Base-by-base conservation (phyloP, 306 rosid species). In the cucumber (Cucumis sativus) region DNA sequence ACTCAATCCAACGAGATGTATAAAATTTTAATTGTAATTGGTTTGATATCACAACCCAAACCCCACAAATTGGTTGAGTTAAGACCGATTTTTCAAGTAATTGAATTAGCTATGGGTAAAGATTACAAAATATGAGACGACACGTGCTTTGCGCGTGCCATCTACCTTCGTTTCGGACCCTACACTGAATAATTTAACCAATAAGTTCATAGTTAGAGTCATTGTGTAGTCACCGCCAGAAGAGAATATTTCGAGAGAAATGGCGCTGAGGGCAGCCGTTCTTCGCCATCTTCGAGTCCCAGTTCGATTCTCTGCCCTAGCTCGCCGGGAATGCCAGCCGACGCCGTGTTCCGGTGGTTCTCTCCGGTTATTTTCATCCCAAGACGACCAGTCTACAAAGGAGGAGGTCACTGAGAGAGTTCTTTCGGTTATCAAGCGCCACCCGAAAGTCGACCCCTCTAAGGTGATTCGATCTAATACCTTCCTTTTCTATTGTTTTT, bases 391-490 rank as follows among this genome's bases (percentile, higher is more conserved):
- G 58, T 57, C 88, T 71, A 60, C 91, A 77, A 90, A 89, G 79
- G 87, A 86, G 40, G 92, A 90, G 74, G 97, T 95, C 76, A 77
- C 80, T 66, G 84, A 90, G 8, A 88, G 99, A 84, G 97, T 95
- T 57, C 97, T 95, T 79, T 77, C 97, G 47, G 97, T 95, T 16
- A 77, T 95, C 84, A 92, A 86, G 84, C 80, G 89, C 85, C 92
- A 88, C 88, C 98, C 97, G 80, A 95, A 92, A 88, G 88, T 95
- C 18, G 97, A 95, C 85, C 97, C 99, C 76, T 86, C 97, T 23
- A 84, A 82, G 99, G 99, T 92, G 35, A 60, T 51, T 68, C 17
- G 52, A 13, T 11, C 71, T 75, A n/a, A 21, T 75, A 47, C 47
- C 15, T 1, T 21, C 85, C 69, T 15, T 33, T 28, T 30, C 63